Evolutionary conservation across 164 flowering plant species (phyloP).

Genomic region (Euptelea pleiosperma): DNA sequence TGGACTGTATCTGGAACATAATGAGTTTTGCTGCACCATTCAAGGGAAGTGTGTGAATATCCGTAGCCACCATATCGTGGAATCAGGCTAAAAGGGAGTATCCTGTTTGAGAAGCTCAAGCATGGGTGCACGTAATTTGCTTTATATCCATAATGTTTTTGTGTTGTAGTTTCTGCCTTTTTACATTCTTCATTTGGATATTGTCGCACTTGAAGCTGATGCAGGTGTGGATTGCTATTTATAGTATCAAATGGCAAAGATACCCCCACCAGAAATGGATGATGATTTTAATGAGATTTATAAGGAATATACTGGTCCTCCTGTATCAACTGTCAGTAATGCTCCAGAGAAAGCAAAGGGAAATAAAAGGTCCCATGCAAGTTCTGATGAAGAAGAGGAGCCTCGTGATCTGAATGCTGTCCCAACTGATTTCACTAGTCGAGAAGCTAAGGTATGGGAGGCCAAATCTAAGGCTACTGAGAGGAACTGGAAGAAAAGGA

Average conservation of each 20-base stretch:
- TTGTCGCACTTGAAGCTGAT: slow-evolving; percentile 8
- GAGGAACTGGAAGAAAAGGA: slow-evolving; percentile 98
- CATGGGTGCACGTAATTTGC: too few species aligned
- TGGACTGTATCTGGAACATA: too few species aligned
- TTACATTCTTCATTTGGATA: background rate
- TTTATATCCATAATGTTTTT: too few species aligned
- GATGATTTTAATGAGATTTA: slow-evolving; percentile 93
- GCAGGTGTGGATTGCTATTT: slow-evolving; percentile 10
- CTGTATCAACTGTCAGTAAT: slow-evolving; percentile 30
- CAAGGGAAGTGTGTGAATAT: too few species aligned
- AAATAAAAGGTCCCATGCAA: slow-evolving; percentile 56
- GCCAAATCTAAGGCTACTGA: slow-evolving; percentile 99
- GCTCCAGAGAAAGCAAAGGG: slow-evolving; percentile 38
- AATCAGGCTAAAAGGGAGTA: background rate
- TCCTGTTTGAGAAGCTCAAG: background rate
- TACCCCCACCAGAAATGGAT: slow-evolving; percentile 65
- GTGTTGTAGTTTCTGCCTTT: too few species aligned
- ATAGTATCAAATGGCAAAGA: slow-evolving; percentile 42
- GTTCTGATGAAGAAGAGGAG: slow-evolving; percentile 81
- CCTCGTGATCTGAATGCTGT: slow-evolving; percentile 92
- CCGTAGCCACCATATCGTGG: too few species aligned
- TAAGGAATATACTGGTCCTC: slow-evolving; percentile 97
- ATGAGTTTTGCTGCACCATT: too few species aligned
- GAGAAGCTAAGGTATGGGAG: slow-evolving; percentile 99
- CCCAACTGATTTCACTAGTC: slow-evolving; percentile 97